Evolutionary conservation across 1,284 basidiomycete genomes (phyloP).

Genomic region (Heterobasidion irregulare): DNA sequence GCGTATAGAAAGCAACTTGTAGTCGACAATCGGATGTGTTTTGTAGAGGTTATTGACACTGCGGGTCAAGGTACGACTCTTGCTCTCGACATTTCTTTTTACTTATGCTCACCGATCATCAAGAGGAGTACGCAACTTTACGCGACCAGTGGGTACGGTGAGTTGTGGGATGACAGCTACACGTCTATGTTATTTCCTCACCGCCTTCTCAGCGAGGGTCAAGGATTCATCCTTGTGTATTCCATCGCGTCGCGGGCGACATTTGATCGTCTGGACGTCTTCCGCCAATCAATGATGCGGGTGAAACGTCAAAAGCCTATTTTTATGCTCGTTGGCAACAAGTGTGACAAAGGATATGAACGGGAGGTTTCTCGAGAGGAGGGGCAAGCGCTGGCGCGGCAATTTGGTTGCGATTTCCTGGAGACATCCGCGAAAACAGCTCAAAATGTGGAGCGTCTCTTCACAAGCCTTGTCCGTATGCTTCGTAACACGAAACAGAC

Average conservation of each 20-base stretch:
- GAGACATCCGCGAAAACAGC: conserved; percentile 96
- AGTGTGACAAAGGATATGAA: conserved; percentile 80
- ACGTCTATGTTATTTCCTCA: conserved; percentile 6
- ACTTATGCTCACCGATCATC: conserved; percentile 7
- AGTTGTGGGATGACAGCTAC: conserved; percentile 23
- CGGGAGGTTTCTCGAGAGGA: conserved; percentile 88
- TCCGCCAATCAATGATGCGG: conserved; percentile 90
- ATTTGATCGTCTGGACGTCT: conserved; percentile 91
- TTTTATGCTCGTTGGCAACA: conserved; percentile 90
- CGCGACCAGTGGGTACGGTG: conserved; percentile 98
- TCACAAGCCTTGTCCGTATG: conserved; percentile 84
- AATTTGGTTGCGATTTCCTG: conserved; percentile 91
- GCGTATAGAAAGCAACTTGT: conserved; percentile 90
- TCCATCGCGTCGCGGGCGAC: conserved; percentile 93
- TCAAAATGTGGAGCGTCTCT: conserved; percentile 91
- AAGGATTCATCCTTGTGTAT: conserved; percentile 98
- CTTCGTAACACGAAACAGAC: conserved; percentile 62
- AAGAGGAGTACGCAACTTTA: conserved; percentile 94
- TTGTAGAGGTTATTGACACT: conserved; percentile 90
- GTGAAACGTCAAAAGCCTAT: conserved; percentile 86
- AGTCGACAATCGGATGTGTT: conserved; percentile 87
- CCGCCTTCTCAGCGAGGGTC: conserved; percentile 70
- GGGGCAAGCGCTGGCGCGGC: conserved; percentile 76
- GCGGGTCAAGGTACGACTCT: conserved; percentile 78
- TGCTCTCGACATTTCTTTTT: conserved; percentile 10